phyloP scores from a whole-genome alignment of 2,329 filamentous ascomycete species.

The Exophiala sp. region DNA sequence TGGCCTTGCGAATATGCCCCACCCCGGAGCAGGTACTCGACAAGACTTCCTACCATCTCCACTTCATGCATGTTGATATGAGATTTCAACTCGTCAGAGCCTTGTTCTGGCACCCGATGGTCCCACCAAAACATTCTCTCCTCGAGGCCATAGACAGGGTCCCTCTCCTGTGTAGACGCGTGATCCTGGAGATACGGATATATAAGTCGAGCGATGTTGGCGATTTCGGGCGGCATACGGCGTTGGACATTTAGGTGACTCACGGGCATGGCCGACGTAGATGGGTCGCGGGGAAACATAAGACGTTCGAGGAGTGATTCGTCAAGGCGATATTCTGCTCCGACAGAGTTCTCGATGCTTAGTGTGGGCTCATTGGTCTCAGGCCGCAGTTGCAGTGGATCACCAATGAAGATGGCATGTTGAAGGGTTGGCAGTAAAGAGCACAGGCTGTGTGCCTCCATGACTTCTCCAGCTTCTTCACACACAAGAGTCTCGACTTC shows the following conservation, averaged over 20 bases:
- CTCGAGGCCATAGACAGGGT: slow-evolving; percentile 25
- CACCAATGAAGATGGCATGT: slow-evolving; percentile 51
- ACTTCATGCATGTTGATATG: slow-evolving; percentile 31
- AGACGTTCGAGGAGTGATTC: slow-evolving; percentile 58
- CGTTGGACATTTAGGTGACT: slow-evolving; percentile 30
- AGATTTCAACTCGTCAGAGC: slow-evolving; percentile 26
- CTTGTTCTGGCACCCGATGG: slow-evolving; percentile 29
- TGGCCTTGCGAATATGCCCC: slow-evolving; percentile 30
- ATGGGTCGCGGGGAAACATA: slow-evolving; percentile 25
- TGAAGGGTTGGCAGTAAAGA: slow-evolving; percentile 55
- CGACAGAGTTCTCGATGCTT: slow-evolving; percentile 46
- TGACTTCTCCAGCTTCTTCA: slow-evolving; percentile 63
- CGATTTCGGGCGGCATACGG: slow-evolving; percentile 33
- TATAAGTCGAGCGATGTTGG: slow-evolving; percentile 28
- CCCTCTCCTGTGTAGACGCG: slow-evolving; percentile 9
- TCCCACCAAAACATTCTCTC: slow-evolving; percentile 32
- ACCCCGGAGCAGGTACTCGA: slow-evolving; percentile 29
- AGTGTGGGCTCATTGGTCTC: slow-evolving; percentile 40
- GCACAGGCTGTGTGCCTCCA: slow-evolving; percentile 57
- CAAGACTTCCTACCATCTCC: slow-evolving; percentile 30
- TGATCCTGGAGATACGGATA: slow-evolving; percentile 31
- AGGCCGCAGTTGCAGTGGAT: slow-evolving; percentile 32
- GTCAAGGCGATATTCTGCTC: slow-evolving; percentile 51
- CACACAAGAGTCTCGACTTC: slow-evolving; percentile 48
- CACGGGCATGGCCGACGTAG: slow-evolving; percentile 22